Evolutionary conservation across 2,329 filamentous ascomycete species (phyloP).

Genomic region (Clarireedia homoeocarpa): DNA sequence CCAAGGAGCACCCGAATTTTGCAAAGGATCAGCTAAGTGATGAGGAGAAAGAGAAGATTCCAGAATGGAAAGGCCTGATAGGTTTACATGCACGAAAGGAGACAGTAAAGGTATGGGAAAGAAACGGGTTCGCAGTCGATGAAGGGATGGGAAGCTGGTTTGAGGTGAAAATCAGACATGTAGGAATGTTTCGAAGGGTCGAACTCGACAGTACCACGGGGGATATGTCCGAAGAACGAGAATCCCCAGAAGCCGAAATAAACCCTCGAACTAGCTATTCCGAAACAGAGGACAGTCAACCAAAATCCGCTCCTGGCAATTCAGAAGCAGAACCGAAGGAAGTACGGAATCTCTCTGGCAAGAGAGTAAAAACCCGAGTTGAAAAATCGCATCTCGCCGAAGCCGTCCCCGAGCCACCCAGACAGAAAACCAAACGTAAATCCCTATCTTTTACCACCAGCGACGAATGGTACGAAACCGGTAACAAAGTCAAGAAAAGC

Average conservation of each 20-base stretch:
- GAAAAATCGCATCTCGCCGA: not conserved
- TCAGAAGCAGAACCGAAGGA: not conserved
- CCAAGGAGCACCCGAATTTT: slow-evolving; percentile 49
- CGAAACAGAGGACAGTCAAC: not conserved
- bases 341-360: not conserved
- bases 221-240: not conserved
- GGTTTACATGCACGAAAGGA: slow-evolving; percentile 71
- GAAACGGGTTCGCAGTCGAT: slow-evolving; percentile 68
- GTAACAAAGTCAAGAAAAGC: not conserved
- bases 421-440: not conserved
- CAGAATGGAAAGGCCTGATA: slow-evolving; percentile 65
- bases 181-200: slow-evolving; percentile 62
- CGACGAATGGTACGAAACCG: not conserved
- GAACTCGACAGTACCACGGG: not conserved
- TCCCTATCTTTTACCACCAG: not conserved
- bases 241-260: not conserved
- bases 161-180: slow-evolving; percentile 77
- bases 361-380: not conserved
- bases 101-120: slow-evolving; percentile 58
- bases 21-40: slow-evolving; percentile 36
- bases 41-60: slow-evolving; percentile 30
- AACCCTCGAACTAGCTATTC: not conserved
- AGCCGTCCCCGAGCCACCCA: not conserved
- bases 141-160: slow-evolving; percentile 67
- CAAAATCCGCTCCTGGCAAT: not conserved